These are phyloP conservation scores for Phycomyces blakesleeanus DNA, from an alignment of 192 early-diverging fungal genomes.

Conservation along the genomic window DNA sequence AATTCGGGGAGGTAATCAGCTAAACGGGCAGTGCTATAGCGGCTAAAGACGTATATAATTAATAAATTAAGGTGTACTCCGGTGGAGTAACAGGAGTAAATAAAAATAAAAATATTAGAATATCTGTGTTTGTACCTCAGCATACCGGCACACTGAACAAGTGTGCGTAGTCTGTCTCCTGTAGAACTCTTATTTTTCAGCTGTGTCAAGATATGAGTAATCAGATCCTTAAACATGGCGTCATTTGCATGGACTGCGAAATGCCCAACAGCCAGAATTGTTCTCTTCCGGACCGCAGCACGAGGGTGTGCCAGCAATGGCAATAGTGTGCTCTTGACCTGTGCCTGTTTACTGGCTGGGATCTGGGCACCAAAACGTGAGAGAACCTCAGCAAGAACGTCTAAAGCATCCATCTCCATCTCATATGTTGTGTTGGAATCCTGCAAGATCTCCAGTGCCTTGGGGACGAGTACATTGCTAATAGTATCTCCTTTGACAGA, in stretches of 20 bases:
- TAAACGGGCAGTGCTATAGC: constrained; percentile 63
- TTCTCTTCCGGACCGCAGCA: constrained; percentile 75
- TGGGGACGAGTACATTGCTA: constrained; percentile 63
- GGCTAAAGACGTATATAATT: no score
- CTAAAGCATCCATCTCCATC: constrained; percentile 66
- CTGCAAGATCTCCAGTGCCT: constrained; percentile 58
- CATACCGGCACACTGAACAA: constrained; percentile 67
- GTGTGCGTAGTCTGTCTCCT: constrained; percentile 66
- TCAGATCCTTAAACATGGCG: constrained; percentile 65
- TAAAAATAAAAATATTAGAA: no score
- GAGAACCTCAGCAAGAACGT: constrained; percentile 70
- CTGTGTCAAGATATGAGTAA: constrained; percentile 50
- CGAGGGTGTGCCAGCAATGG: constrained; percentile 64
- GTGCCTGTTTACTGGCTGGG: constrained; percentile 41
- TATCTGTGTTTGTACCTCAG: constrained; percentile 50
- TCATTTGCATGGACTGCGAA: constrained; percentile 65
- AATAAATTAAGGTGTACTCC: no score
- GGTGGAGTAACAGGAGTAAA: no score
- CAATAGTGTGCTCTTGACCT: constrained; percentile 64
- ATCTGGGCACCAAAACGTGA: constrained; percentile 65
- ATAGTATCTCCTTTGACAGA: constrained; percentile 46
- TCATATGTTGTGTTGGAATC: constrained; percentile 55
- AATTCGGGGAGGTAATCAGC: constrained; percentile 60
- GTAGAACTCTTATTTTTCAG: constrained; percentile 49
- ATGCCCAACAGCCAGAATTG: constrained; percentile 62